Evolutionary conservation across 1,139 yeast genomes (phyloP), one percentile per base, ranked within the genome.

Genomic region (Zygotorulaspora mrakii): DNA sequence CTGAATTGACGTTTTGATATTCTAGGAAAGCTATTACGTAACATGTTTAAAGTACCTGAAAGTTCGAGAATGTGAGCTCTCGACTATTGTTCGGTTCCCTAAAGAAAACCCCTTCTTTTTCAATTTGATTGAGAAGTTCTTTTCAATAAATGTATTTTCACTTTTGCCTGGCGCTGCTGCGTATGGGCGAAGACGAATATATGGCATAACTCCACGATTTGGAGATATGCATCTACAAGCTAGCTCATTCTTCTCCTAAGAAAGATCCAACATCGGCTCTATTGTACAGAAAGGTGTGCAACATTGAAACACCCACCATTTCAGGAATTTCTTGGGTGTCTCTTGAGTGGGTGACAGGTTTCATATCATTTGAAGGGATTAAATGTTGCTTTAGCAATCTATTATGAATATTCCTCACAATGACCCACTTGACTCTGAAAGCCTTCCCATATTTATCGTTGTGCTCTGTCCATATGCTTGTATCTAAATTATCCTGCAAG

Each of bases 271-370:
- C 30, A 20, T 35, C 35, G n/a, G 31, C 28, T 18, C 39, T 42
- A 10, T 51, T 48, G 13, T 46, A 42, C 26, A 51, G 49, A 47
- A 74, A 73, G 8, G 74, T 64, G 27, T 69, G 67, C 30, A 77
- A 47, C 70, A 77, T 69, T n/a, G 71, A 60, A n/a, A 62, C 44
- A 0, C 79, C 82, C 23, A 70, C 60, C 2, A 67, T 67, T 25
- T 50, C 54, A 2, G 69, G 65, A 9, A 59, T 50, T 42, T 75
- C 79, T 52, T 77, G 82, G 1, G 82, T 74, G 51, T 77, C 83
- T 51, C 82, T 69, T n/a, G 81, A 76, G 48, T 71, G 68, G 0
- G 80, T 73, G 1, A 77, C 76, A 2, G 79, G 73, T 51, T 73
- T 74, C 55, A 63, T 64, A 24, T 73, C 77, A 49, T 75, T 74